Conservation (phyloP, 2,329 filamentous ascomycete genomes). For the Triangularia setosa region DNA sequence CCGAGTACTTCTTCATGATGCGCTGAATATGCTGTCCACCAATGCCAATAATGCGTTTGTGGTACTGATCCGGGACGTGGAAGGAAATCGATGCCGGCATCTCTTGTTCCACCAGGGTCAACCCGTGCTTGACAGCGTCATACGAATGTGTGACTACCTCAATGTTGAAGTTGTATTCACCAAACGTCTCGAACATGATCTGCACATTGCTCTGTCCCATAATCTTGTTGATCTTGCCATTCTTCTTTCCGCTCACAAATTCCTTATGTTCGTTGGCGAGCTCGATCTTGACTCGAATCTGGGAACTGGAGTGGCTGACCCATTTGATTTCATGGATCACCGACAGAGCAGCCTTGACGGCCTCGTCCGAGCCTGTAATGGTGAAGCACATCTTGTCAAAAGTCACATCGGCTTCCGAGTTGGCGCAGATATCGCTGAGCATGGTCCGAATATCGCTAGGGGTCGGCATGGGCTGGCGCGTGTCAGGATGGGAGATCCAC, state of each 20-base stretch:
- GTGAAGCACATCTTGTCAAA: slow-evolving; percentile 94
- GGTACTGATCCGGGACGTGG: slow-evolving; percentile 97
- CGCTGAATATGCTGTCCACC: slow-evolving; percentile 97
- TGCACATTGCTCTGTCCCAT: slow-evolving; percentile 99
- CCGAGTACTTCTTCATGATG: slow-evolving; percentile 99
- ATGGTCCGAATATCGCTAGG: slow-evolving; percentile 79
- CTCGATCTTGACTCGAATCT: slow-evolving; percentile 97
- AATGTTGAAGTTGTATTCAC: slow-evolving; percentile 99
- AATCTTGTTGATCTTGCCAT: slow-evolving; percentile 99
- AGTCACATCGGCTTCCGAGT: slow-evolving; percentile 89
- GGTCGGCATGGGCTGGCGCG: slow-evolving; percentile 51
- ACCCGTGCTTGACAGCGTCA: slow-evolving; percentile 87
- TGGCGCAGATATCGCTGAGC: slow-evolving; percentile 92
- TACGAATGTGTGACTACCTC: slow-evolving; percentile 91
- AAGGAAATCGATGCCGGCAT: slow-evolving; percentile 99
- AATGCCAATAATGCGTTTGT: slow-evolving; percentile 98
- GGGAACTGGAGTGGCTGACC: slow-evolving; percentile 79
- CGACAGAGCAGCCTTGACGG: slow-evolving; percentile 90
- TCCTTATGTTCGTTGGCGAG: slow-evolving; percentile 99
- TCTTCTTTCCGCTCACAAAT: slow-evolving; percentile 99
- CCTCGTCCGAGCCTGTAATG: slow-evolving; percentile 92
- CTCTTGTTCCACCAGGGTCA: slow-evolving; percentile 93
- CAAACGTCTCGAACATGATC: slow-evolving; percentile 98
- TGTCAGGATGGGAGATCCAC: slow-evolving; percentile 81
- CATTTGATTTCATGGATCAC: slow-evolving; percentile 91